Conservation (phyloP, 345 rosid genomes). For the Geranium brycei region DNA sequence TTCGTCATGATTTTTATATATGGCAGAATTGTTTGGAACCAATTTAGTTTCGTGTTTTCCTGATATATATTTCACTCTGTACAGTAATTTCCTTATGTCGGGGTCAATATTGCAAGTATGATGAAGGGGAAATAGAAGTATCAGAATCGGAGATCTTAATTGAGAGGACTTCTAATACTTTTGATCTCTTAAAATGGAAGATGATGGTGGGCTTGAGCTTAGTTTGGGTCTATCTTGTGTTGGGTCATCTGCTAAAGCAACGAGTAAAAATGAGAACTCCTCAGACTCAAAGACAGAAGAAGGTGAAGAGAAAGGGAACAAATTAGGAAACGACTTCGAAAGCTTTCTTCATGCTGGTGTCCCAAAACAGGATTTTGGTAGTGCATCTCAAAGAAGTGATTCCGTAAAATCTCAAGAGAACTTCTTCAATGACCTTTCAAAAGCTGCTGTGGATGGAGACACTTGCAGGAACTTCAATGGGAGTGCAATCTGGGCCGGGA, state of each 20-base stretch:
- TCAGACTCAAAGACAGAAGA: conserved; percentile 44
- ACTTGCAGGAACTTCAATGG: conserved; percentile 34
- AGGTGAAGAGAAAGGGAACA: conserved; percentile 39
- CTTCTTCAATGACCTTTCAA: conserved; percentile 74
- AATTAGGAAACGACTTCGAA: conserved; percentile 50
- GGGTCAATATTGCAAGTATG: conserved; percentile 5
- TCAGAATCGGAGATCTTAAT: not conserved
- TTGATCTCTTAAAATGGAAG: conserved; percentile 42
- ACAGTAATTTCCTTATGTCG: not conserved
- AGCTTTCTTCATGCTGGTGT: conserved; percentile 40
- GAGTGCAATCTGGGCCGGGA: conserved; percentile 42
- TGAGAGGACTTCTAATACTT: conserved; percentile 2
- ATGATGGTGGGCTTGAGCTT: conserved; percentile 85
- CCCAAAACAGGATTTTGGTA: conserved; percentile 40
- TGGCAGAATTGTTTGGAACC: conserved; percentile 1
- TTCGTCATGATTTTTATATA: not conserved
- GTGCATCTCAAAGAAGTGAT: conserved; percentile 56
- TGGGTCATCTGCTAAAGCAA: conserved; percentile 58
- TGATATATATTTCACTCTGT: not conserved
- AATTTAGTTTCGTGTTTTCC: not conserved
- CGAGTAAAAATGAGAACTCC: conserved; percentile 45
- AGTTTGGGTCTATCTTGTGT: conserved; percentile 91
- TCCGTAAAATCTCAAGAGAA: conserved; percentile 55
- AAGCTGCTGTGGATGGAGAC: conserved; percentile 36
- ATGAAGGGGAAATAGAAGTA: not conserved